phyloP scores from a whole-genome alignment of 768 basidiomycete genomes.

The Mycena rebaudengoi region DNA sequence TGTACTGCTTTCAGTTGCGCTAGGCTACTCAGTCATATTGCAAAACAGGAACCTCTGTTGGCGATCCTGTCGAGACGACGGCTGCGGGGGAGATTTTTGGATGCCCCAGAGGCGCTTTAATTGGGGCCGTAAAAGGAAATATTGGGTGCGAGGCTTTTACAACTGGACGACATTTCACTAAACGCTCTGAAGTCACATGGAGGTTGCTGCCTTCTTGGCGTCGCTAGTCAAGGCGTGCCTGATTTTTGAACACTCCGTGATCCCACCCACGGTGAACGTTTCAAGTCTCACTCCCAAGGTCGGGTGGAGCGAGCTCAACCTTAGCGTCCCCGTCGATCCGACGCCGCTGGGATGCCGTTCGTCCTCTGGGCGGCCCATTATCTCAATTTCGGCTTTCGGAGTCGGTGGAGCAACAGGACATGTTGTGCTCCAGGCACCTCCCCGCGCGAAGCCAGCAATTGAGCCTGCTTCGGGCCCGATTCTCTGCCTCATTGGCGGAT shows the following conservation, averaged over 20 bases:
- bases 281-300: conserved; percentile 23
- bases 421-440: conserved; percentile 5
- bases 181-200: not conserved
- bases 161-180: too few species aligned
- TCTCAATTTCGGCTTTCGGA: not conserved
- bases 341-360: not conserved
- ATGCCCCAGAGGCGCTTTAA: too few species aligned
- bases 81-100: not conserved
- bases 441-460: not conserved
- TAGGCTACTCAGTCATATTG: not conserved
- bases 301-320: not conserved
- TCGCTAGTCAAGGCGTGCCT: conserved; percentile 36
- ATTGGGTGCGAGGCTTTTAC: conserved; percentile 14
- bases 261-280: conserved; percentile 42
- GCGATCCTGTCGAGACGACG: conserved; percentile 41
- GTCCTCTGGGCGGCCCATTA: not conserved
- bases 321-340: not conserved
- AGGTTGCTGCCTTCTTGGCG: conserved; percentile 4
- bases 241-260: conserved; percentile 33
- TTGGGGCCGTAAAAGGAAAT: conserved; percentile 16
- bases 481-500: not conserved
- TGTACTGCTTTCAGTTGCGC: not conserved
- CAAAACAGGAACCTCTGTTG: conserved; percentile 37
- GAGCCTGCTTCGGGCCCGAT: not conserved
- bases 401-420: conserved; percentile 2